phyloP scores from a whole-genome alignment of 345 rosid species.

The Eucalyptus melliodora region DNA sequence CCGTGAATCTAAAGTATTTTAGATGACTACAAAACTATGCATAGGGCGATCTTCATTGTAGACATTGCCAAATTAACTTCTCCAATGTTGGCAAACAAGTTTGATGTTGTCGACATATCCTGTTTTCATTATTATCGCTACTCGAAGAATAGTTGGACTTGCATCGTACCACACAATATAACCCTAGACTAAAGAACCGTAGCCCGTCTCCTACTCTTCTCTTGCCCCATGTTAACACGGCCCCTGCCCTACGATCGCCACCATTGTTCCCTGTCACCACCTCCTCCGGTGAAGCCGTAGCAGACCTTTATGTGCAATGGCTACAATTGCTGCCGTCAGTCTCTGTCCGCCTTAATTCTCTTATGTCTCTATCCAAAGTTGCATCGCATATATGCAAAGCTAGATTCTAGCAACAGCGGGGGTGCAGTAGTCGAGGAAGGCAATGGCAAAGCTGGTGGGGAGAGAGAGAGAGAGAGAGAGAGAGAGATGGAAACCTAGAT shows the following conservation, averaged over 20 bases:
- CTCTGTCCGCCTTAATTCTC: not conserved
- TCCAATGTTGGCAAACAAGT: not conserved
- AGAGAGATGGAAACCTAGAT: not conserved
- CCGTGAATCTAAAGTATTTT: not conserved
- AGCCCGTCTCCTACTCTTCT: not conserved
- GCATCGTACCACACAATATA: not conserved
- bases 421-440: not conserved
- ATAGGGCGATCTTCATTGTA: not conserved
- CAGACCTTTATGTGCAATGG: not conserved
- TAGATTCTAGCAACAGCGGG: not conserved
- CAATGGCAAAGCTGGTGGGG: not conserved
- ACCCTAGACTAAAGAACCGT: not conserved
- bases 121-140: not conserved
- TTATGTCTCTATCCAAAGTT: not conserved
- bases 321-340: not conserved
- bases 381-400: not conserved
- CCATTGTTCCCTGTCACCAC: not conserved
- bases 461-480: not conserved
- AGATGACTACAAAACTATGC: not conserved
- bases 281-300: not conserved
- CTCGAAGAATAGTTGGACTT: not conserved
- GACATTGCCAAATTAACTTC: not conserved
- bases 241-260: not conserved
- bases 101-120: not conserved
- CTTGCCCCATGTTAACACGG: not conserved